Base-by-base conservation (phyloP, 2,329 filamentous ascomycete species). In the Colletotrichum sp. region DNA sequence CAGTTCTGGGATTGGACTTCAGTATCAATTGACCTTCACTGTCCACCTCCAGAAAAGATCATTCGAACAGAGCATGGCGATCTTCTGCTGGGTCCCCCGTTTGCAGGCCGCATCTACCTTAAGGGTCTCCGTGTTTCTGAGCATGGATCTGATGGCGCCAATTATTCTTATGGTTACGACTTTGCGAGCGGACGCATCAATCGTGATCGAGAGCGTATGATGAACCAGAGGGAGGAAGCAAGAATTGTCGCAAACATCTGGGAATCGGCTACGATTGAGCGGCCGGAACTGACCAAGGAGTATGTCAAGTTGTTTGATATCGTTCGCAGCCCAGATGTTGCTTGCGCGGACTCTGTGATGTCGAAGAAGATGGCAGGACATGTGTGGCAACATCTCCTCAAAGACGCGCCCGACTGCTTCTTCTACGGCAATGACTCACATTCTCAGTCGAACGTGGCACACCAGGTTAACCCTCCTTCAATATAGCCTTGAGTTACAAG, bases 81-180 rank as follows among this genome's bases (percentile, higher is more conserved):
- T 32, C 5, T 32, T 6, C 24, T 60, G 4, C 3, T 32, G 4
- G 57, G n/a, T 7, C 16, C 26, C 24, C 8, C 8, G 1, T 60
- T 60, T 3, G 57, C 57, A 9, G 28, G 28, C 6, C 24, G 18
- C 15, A 18, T 60, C 10, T 32, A 32, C 26, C 18, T 60, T 0
- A 60, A 32, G 12, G 16, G 57, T 4, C 5, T 60, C 2, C 24
- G 26, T 2, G 28, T 60, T n/a, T 7, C 24, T 4, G 7, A 3
- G 6, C 7, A 32, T 1, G 28, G 28, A 60, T 3, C 18, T 1
- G 8, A n/a, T 6, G 1, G 18, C 16, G n/a, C 10, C 1, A 12
- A 0, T 6, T 60, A 60, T 30, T n/a, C 15, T 18, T 60, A 30
- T 5, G 28, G 57, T 3, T 60, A 60, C 16, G 30, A 60, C 18